Evolutionary conservation across 257 asterid species (phyloP), one percentile per base, ranked within the genome.

Genomic region (Solanum sejunctum): DNA sequence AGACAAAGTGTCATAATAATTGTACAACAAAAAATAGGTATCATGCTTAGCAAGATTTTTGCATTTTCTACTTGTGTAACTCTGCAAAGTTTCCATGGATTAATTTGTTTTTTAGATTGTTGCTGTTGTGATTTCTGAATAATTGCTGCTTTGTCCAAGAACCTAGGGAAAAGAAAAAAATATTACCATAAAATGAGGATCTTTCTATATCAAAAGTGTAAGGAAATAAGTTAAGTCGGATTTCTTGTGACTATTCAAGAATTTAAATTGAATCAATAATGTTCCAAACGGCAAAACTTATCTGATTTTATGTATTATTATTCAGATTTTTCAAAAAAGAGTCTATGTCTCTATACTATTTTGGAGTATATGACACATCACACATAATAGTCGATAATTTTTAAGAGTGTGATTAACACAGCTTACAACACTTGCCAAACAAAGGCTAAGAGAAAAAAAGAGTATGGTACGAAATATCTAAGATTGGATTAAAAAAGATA

Each of bases 51-150:
- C 12, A 94, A 12, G 89, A 94, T 91, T 85, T 94, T 94, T 20
- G 93, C 95, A 73, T 94, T 94, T 79, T 94, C 98, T 1, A 94
- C 98, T 89, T 94, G 97, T 39, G 98, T 94, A 4, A 93, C 93
- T n/a, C 90, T 89, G 87, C 97, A 94, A 83, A 90, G 92, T 60
- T 87, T 90, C 96, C 96, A 92, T 36, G 93, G 92, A 84, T 83
- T 20, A 70, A 5, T 89, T 85, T 84, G 87, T 16, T 47, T 84
- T 26, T 51, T 82, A 1, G 87, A 28, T 26, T 79, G 81, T 36
- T 66, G 72, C 36, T 67, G 21, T 82, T 89, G 32, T 15, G 93
- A 55, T 86, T 88, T 84, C 17, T 83, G 77, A 21, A 93, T 87
- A 36, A 93, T 85, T n/a, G 97, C 98, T 71, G 98, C 97, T 84